Percentiles rank a stretch among this genome's conserved stretches.
Evolutionary conservation across 2,329 filamentous ascomycete genomes (phyloP).

Genomic region (Colletotrichum spinosum): DNA sequence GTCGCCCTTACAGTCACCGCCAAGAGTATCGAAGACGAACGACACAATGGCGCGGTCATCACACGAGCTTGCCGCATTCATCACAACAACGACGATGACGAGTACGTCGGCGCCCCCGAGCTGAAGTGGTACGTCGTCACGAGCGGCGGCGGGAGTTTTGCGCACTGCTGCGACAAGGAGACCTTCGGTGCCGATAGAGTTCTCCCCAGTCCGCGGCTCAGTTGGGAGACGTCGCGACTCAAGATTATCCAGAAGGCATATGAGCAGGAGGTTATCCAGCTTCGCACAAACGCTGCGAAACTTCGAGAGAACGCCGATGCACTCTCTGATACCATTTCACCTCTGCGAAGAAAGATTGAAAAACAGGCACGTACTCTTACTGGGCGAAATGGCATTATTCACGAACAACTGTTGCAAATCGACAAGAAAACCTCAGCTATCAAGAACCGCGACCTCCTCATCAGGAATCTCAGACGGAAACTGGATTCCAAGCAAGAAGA

Average conservation of each 20-base stretch:
- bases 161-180: slow-evolving; percentile 28
- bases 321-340: no score
- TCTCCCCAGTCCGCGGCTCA: background rate
- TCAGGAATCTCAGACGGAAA: background rate
- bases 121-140: slow-evolving; percentile 13
- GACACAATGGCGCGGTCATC: slow-evolving; percentile 16
- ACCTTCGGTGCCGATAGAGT: slow-evolving; percentile 3
- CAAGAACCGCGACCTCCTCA: no score
- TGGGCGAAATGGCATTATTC: no score
- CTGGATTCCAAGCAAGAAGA: background rate
- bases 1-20: slow-evolving; percentile 17
- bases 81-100: background rate
- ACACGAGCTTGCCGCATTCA: slow-evolving; percentile 8
- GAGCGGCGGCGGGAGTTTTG: slow-evolving; percentile 9
- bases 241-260: slow-evolving; percentile 22
- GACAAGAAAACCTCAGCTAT: no score
- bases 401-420: no score
- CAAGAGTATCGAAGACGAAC: background rate
- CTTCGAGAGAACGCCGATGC: background rate
- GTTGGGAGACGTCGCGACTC: slow-evolving; percentile 13
- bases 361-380: no score
- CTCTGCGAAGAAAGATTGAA: no score
- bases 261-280: slow-evolving; percentile 16
- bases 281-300: background rate
- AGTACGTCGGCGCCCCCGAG: background rate